Evolutionary conservation across 108 stramenopile genomes (phyloP).

Genomic region (Fistulifera solaris): DNA sequence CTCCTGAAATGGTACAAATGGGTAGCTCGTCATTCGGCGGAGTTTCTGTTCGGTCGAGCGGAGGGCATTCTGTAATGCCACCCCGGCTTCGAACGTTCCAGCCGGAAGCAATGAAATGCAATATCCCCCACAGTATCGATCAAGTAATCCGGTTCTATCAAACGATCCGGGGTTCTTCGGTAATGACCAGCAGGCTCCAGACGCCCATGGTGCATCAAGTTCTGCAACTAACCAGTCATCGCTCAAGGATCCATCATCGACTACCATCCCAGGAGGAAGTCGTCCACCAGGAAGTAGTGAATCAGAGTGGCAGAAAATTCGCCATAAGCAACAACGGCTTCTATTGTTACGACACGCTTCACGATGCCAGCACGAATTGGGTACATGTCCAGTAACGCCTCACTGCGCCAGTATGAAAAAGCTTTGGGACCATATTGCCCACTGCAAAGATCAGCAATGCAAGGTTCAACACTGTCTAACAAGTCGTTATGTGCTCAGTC

Average conservation of each 20-base stretch:
- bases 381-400: slow-evolving; percentile 84
- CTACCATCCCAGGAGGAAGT: background rate
- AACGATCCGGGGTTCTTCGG: too few species aligned
- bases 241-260: background rate
- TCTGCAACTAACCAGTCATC: too few species aligned
- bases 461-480: slow-evolving; percentile 94
- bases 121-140: too few species aligned
- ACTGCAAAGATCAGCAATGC: slow-evolving; percentile 92
- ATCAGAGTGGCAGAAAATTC: slow-evolving; percentile 72
- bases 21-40: too few species aligned
- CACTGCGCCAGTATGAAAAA: slow-evolving; percentile 97
- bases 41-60: too few species aligned
- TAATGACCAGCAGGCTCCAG: too few species aligned
- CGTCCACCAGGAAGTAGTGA: background rate
- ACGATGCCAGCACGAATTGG: slow-evolving; percentile 76
- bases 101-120: too few species aligned
- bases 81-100: too few species aligned
- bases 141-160: too few species aligned
- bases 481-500: slow-evolving; percentile 95
- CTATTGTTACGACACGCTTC: slow-evolving; percentile 95
- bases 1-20: too few species aligned
- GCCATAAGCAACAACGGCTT: slow-evolving; percentile 97
- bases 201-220: too few species aligned
- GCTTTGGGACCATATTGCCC: slow-evolving; percentile 97
- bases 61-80: too few species aligned